A percentile compares a stretch with the other conserved stretches of the same genome.
Evolutionary conservation across 768 basidiomycete genomes (phyloP).

Genomic region (Mrakia blollopis): DNA sequence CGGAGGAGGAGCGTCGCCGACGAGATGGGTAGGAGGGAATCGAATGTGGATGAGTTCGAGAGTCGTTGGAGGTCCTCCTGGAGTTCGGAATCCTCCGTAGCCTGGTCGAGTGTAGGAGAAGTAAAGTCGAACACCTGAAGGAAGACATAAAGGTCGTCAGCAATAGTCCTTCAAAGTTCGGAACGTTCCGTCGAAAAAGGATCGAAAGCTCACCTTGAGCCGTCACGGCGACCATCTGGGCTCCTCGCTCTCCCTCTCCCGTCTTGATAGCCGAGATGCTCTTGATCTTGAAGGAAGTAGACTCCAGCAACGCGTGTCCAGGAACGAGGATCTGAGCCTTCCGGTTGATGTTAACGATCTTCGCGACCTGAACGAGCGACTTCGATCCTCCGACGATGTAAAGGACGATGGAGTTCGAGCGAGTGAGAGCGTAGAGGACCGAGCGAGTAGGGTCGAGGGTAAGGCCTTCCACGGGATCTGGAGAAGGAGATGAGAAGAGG

Average conservation of each 20-base stretch:
- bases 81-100: slow-evolving; percentile 37
- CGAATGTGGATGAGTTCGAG: slow-evolving; percentile 73
- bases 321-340: slow-evolving; percentile 68
- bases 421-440: slow-evolving; percentile 71
- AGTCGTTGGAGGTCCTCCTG: slow-evolving; percentile 42
- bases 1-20: slow-evolving; percentile 52
- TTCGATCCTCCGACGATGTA: slow-evolving; percentile 49
- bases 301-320: slow-evolving; percentile 25
- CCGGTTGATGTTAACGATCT: slow-evolving; percentile 33
- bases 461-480: slow-evolving; percentile 68
- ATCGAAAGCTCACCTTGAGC: slow-evolving; percentile 18
- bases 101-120: slow-evolving; percentile 50
- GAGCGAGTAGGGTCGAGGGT: slow-evolving; percentile 64
- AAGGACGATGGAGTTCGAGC: slow-evolving; percentile 60
- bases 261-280: slow-evolving; percentile 11
- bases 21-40: slow-evolving; percentile 60
- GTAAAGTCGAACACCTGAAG: slow-evolving; percentile 68
- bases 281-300: slow-evolving; percentile 8
- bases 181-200: neutral
- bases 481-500: neutral
- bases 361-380: slow-evolving; percentile 30
- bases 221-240: slow-evolving; percentile 30
- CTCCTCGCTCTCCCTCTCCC: slow-evolving; percentile 28
- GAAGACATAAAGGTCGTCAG: neutral
- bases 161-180: neutral